A percentile compares a stretch with the other conserved stretches of the same genome.
These are phyloP conservation scores for Botrytis porri DNA, from an alignment of 2,329 filamentous ascomycete genomes.

Conservation along the genomic window DNA sequence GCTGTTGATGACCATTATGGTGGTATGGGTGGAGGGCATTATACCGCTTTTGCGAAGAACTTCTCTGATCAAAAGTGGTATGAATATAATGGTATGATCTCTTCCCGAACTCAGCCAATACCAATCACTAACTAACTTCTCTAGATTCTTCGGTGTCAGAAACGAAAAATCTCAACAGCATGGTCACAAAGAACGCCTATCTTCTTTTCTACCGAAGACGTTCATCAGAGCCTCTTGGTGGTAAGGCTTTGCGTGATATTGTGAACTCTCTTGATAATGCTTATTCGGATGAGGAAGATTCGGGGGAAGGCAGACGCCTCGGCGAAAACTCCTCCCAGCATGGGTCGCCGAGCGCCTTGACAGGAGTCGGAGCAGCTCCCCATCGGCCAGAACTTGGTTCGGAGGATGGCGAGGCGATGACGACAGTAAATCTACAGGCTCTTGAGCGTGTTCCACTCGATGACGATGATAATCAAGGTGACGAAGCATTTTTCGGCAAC, in stretches of 20 bases:
- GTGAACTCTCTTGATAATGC: slow-evolving; percentile 59
- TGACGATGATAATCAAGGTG: slow-evolving; percentile 29
- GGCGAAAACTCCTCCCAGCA: slow-evolving; percentile 76
- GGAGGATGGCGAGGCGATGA: slow-evolving; percentile 34
- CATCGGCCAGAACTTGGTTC: slow-evolving; percentile 60
- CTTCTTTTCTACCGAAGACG: slow-evolving; percentile 93
- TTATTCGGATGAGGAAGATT: slow-evolving; percentile 46
- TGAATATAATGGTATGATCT: slow-evolving; percentile 81
- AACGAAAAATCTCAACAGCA: slow-evolving; percentile 55
- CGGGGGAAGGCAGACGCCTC: slow-evolving; percentile 87
- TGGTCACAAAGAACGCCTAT: slow-evolving; percentile 79
- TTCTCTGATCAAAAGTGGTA: slow-evolving; percentile 90
- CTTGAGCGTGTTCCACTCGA: slow-evolving; percentile 33
- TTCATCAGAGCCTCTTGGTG: slow-evolving; percentile 73
- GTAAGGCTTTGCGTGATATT: slow-evolving; percentile 69
- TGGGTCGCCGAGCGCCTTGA: slow-evolving; percentile 89
- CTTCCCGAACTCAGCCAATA: not conserved
- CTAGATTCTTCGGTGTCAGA: slow-evolving; percentile 72
- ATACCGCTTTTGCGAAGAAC: slow-evolving; percentile 92
- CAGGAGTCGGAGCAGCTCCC: slow-evolving; percentile 73
- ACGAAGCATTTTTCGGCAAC: slow-evolving; percentile 16
- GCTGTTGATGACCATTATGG: slow-evolving; percentile 96
- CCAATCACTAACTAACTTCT: slow-evolving; percentile 41
- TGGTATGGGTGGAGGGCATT: slow-evolving; percentile 89
- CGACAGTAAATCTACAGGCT: slow-evolving; percentile 31